A percentile compares a stretch with the other conserved stretches of the same genome.
Conservation (phyloP, 1,284 basidiomycete genomes). For the Ustilago loliicola region DNA sequence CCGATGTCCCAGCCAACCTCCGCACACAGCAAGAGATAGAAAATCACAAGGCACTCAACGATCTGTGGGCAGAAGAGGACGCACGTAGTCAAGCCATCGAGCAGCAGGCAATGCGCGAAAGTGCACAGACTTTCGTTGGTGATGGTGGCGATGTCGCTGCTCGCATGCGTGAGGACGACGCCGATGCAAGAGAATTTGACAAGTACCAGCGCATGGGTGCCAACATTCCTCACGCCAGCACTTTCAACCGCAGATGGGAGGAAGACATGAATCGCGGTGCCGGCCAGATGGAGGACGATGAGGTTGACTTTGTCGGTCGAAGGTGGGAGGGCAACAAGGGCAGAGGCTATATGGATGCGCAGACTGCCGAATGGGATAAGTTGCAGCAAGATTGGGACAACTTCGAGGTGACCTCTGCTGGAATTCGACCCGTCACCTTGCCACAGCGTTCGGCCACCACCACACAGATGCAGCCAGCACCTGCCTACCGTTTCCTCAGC, state of each 20-base stretch:
- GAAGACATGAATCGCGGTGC: slow-evolving; percentile 44
- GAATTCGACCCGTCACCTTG: slow-evolving; percentile 50
- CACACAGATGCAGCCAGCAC: slow-evolving; percentile 41
- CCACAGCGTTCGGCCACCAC: slow-evolving; percentile 17
- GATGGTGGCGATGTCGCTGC: slow-evolving; percentile 63
- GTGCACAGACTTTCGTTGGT: slow-evolving; percentile 54
- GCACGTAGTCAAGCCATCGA: slow-evolving; percentile 54
- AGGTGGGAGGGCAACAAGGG: slow-evolving; percentile 60
- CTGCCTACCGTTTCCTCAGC: slow-evolving; percentile 62
- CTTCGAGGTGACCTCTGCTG: slow-evolving; percentile 53
- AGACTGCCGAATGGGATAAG: slow-evolving; percentile 75
- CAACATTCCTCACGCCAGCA: slow-evolving; percentile 49
- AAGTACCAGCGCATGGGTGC: slow-evolving; percentile 58
- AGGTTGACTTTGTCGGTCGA: slow-evolving; percentile 70
- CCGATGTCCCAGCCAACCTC: slow-evolving; percentile 12
- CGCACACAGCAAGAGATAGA: slow-evolving; percentile 35
- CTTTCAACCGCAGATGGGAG: slow-evolving; percentile 54
- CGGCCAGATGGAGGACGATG: slow-evolving; percentile 60
- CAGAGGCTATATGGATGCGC: slow-evolving; percentile 55
- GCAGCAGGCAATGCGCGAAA: slow-evolving; percentile 31
- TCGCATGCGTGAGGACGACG: slow-evolving; percentile 65
- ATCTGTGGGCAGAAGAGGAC: slow-evolving; percentile 68
- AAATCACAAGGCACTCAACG: slow-evolving; percentile 53
- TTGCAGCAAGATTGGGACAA: slow-evolving; percentile 86
- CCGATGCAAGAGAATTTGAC: slow-evolving; percentile 60